Evolutionary conservation across 2,329 filamentous ascomycete genomes (phyloP), one percentile per base, ranked within the genome.

Genomic region (Aureobasidium zeae): DNA sequence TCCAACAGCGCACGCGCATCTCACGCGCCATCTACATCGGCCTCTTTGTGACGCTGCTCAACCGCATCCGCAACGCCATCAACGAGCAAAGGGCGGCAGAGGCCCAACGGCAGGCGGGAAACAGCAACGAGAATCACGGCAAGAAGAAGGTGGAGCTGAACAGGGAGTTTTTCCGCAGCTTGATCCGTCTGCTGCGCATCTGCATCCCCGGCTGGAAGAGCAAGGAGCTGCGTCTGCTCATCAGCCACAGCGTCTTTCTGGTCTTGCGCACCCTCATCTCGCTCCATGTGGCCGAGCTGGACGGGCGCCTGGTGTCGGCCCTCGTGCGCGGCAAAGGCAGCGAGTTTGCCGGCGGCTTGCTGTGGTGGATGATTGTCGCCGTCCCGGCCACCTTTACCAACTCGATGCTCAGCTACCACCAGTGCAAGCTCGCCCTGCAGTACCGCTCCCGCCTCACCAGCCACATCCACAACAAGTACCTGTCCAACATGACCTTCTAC

Each of bases 301-400:
- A 98, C 64, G 91, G 91, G 33, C 80, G 81, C 48, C 77, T 98
- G 48, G 91, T 98, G 47, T 94, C 91, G 66, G 88, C 79, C 51
- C 68, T 98, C 45, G 88, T 98, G 33, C 81, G 87, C 63, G 91
- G 91, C 2, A 91, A 82, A 53, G 91, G 89, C 12, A 85, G 79
- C 62, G 87, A 94, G 52, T 98, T 98, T 53, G 59, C 96, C 55
- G 79, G 81, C 53, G 80, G 86, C 0, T 79, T 98, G 54, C 76
- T 93, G 5, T 95, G 89, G 87, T 98, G 91, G 91, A 98, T 98
- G 91, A 63, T 89, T 44, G 91, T 98, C 52, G 89, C 91, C 19
- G 74, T 98, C 12, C 91, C 91, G 8, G 91, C 91, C 1, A 96
- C 91, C 0, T 95, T 96, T 61, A 98, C 91, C 29, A 98, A 98